Conservation (phyloP, 495 filamentous ascomycete genomes). For the Hypoxylon crocopeplum region DNA sequence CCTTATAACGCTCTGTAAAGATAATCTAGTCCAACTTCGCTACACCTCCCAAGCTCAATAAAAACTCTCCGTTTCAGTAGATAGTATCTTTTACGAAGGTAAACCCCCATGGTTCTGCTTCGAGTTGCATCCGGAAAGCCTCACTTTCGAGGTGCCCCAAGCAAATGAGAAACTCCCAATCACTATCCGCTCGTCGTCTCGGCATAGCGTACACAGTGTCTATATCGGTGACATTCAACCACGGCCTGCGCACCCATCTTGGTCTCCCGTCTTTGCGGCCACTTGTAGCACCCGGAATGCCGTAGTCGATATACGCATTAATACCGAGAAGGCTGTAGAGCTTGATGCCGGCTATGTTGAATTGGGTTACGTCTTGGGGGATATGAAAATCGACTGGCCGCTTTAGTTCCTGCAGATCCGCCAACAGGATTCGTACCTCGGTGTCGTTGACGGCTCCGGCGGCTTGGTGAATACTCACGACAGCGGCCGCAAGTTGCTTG, state of each 20-base stretch:
- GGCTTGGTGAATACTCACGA: neutral
- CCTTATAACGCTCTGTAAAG: no score
- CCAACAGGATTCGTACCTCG: neutral
- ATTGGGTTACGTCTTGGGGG: neutral
- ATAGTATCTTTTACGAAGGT: neutral
- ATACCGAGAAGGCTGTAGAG: neutral
- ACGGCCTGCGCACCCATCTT: neutral
- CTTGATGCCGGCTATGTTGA: neutral
- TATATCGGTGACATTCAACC: neutral
- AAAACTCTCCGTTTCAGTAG: no score
- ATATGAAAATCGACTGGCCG: neutral
- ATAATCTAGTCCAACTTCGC: no score
- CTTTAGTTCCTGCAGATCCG: neutral
- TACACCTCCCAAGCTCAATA: no score
- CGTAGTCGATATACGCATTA: neutral
- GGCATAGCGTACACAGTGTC: neutral
- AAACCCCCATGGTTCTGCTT: neutral
- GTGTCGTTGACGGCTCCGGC: neutral
- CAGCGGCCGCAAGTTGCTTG: neutral
- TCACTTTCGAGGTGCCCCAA: neutral
- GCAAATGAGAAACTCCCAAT: neutral
- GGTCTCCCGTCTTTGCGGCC: neutral
- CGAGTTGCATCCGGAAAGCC: neutral
- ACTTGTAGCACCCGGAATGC: neutral
- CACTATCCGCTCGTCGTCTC: neutral